phyloP scores from a whole-genome alignment of 2,329 filamentous ascomycete genomes.

The Periconia digitata region DNA sequence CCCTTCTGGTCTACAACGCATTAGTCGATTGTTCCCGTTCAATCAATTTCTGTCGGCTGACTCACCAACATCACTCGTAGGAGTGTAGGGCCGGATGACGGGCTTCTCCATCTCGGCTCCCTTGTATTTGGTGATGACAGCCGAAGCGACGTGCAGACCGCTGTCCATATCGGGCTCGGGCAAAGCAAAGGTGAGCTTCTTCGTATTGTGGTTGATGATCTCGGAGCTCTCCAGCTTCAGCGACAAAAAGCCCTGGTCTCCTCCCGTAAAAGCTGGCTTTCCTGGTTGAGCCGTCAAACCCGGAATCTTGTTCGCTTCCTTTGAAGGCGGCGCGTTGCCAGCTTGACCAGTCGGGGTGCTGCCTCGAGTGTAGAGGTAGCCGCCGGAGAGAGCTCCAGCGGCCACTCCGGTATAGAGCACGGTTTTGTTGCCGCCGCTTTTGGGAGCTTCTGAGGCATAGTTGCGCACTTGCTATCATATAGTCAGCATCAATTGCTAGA shows the following conservation, averaged over 20 bases:
- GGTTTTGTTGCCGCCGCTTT: conserved; percentile 50
- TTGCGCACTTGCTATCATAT: conserved; percentile 60
- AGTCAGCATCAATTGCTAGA: conserved; percentile 20
- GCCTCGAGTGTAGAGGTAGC: conserved; percentile 52
- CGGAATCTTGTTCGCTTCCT: conserved; percentile 42
- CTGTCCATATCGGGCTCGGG: conserved; percentile 82
- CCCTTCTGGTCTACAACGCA: conserved; percentile 65
- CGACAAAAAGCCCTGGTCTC: conserved; percentile 85
- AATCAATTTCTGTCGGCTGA: not conserved
- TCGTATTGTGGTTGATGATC: conserved; percentile 89
- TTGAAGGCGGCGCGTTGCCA: conserved; percentile 30
- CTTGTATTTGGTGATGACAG: conserved; percentile 90
- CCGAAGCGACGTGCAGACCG: conserved; percentile 77
- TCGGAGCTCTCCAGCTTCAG: conserved; percentile 79
- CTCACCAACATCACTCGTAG: conserved; percentile 79
- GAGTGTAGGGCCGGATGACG: conserved; percentile 89
- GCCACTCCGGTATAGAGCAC: conserved; percentile 62
- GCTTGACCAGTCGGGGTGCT: conserved; percentile 23
- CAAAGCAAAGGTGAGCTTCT: conserved; percentile 85
- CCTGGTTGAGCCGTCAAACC: conserved; percentile 42
- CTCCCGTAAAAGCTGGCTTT: conserved; percentile 70
- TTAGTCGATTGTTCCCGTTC: conserved; percentile 1
- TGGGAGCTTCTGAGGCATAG: conserved; percentile 69
- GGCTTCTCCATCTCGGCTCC: conserved; percentile 80
- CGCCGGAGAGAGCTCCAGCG: conserved; percentile 59